Percentiles rank a stretch among this genome's conserved stretches.
These are phyloP conservation scores for Helichrysum umbraculigerum DNA, from an alignment of 129 eudicot species.

Conservation along the genomic window DNA sequence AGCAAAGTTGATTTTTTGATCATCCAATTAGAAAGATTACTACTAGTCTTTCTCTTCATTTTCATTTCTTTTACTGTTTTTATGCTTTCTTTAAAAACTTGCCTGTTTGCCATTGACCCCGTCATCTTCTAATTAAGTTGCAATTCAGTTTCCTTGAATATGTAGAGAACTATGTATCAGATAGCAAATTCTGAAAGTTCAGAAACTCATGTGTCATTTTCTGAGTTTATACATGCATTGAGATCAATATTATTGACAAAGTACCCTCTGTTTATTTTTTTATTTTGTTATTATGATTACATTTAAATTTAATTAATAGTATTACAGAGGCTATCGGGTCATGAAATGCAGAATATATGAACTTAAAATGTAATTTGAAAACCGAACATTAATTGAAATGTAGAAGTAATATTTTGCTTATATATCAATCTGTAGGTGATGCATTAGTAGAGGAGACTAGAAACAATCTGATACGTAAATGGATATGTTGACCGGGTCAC, in stretches of 20 bases:
- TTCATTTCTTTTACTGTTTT: conserved; percentile 5
- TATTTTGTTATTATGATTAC: background rate
- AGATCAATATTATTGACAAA: background rate
- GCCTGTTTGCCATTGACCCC: background rate
- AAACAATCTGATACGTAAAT: no score
- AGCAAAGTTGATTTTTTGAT: conserved; percentile 25
- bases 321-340: background rate
- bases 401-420: no score
- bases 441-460: background rate
- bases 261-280: background rate
- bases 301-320: background rate
- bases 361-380: background rate
- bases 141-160: conserved; percentile 29
- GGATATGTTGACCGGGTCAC: no score
- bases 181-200: conserved; percentile 1
- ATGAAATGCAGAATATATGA: background rate
- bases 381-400: background rate
- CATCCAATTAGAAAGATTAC: conserved; percentile 25
- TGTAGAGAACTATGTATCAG: conserved; percentile 27
- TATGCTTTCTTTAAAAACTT: background rate
- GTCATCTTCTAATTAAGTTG: conserved; percentile 21
- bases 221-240: conserved; percentile 20
- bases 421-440: background rate
- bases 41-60: background rate
- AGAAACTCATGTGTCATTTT: conserved; percentile 12